phyloP scores from a whole-genome alignment of 2,329 filamentous ascomycete species.

The Penicillium corylophilum region DNA sequence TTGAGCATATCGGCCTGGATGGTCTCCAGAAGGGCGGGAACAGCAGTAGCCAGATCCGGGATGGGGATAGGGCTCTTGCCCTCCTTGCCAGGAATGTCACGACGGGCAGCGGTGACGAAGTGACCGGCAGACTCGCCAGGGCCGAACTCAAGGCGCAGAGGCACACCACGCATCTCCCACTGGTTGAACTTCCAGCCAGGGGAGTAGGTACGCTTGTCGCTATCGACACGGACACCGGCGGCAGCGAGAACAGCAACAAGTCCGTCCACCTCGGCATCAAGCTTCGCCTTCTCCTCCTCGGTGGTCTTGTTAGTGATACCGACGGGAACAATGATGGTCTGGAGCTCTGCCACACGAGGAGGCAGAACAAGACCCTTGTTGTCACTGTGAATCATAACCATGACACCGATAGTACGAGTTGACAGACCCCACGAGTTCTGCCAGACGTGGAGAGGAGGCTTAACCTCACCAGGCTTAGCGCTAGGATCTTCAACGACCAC shows the following conservation, averaged over 20 bases:
- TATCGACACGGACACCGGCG: constrained; percentile 73
- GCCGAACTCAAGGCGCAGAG: constrained; percentile 90
- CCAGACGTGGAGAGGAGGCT: constrained; percentile 83
- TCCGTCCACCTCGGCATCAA: constrained; percentile 72
- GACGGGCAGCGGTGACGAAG: constrained; percentile 80
- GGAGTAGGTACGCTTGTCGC: constrained; percentile 83
- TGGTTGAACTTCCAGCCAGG: constrained; percentile 99
- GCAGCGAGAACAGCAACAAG: constrained; percentile 69
- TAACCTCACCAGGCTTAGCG: constrained; percentile 68
- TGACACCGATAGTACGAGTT: constrained; percentile 94
- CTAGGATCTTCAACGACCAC: constrained; percentile 92
- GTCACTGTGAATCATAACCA: constrained; percentile 98
- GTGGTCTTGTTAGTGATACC: constrained; percentile 87
- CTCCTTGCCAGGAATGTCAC: constrained; percentile 65
- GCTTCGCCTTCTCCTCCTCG: constrained; percentile 72
- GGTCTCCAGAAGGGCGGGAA: constrained; percentile 79
- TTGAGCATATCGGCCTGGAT: constrained; percentile 82
- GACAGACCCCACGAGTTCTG: constrained; percentile 99
- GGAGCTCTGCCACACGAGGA: constrained; percentile 81
- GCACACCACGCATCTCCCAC: constrained; percentile 95
- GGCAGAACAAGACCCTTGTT: constrained; percentile 93
- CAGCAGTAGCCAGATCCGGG: constrained; percentile 66
- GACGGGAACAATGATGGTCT: constrained; percentile 85
- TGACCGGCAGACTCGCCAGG: constrained; percentile 88
- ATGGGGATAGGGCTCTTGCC: constrained; percentile 81